These are phyloP conservation scores for Amauroascus verrucosus DNA, from an alignment of 2,329 filamentous ascomycete genomes.

Conservation along the genomic window DNA sequence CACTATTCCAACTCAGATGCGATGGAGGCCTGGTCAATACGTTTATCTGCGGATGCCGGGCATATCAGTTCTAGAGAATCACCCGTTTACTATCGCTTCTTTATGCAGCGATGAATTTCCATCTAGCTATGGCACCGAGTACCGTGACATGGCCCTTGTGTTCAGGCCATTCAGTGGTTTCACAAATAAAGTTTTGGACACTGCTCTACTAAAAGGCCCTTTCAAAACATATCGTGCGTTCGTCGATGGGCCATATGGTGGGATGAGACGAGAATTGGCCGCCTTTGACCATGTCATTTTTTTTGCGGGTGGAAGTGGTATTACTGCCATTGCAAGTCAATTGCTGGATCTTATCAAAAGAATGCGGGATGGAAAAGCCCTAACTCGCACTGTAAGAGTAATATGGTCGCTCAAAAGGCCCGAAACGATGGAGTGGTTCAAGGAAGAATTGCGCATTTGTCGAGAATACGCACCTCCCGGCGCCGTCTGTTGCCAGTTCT, in stretches of 20 bases:
- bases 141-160: slow-evolving; percentile 79
- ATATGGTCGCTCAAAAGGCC: slow-evolving; percentile 89
- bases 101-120: slow-evolving; percentile 89
- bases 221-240: slow-evolving; percentile 89
- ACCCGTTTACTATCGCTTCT: slow-evolving; percentile 90
- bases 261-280: slow-evolving; percentile 79
- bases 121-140: slow-evolving; percentile 78
- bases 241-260: slow-evolving; percentile 87
- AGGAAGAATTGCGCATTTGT: slow-evolving; percentile 85
- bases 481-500: slow-evolving; percentile 87
- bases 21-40: slow-evolving; percentile 88
- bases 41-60: slow-evolving; percentile 91
- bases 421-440: slow-evolving; percentile 96
- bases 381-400: slow-evolving; percentile 80
- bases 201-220: slow-evolving; percentile 71
- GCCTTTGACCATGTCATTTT: slow-evolving; percentile 90
- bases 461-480: slow-evolving; percentile 79
- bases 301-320: slow-evolving; percentile 86
- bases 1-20: slow-evolving; percentile 84
- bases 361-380: slow-evolving; percentile 88
- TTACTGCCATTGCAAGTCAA: slow-evolving; percentile 87
- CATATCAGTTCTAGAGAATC: slow-evolving; percentile 81
- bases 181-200: slow-evolving; percentile 73
- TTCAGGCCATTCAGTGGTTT: slow-evolving; percentile 90
- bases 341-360: slow-evolving; percentile 89